A percentile compares a stretch with the other conserved stretches of the same genome.
These are phyloP conservation scores for Moniliophthora roreri DNA, from an alignment of 1,284 basidiomycete species.

Conservation along the genomic window DNA sequence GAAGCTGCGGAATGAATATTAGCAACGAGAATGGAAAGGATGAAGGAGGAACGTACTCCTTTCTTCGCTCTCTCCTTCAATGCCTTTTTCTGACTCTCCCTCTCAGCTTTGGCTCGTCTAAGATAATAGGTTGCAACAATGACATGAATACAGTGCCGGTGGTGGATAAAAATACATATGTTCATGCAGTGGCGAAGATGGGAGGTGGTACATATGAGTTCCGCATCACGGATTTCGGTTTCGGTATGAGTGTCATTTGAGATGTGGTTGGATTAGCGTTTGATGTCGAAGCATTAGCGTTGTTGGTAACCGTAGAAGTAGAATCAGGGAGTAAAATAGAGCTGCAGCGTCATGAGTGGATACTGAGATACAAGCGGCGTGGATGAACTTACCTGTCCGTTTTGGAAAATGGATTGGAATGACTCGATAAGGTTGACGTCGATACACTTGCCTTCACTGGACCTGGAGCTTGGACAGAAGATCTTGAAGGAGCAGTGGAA, in stretches of 20 bases:
- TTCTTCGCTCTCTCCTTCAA: conserved; percentile 70
- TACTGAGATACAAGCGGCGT: conserved; percentile 38
- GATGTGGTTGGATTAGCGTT: conserved; percentile 17
- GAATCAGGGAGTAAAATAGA: conserved; percentile 27
- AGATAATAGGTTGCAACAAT: not conserved
- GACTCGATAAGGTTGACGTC: conserved; percentile 21
- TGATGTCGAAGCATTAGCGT: conserved; percentile 17
- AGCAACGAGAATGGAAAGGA: not conserved
- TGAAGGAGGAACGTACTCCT: conserved; percentile 44
- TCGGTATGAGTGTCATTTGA: conserved; percentile 23
- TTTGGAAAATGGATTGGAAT: conserved; percentile 58
- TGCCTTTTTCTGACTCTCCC: conserved; percentile 61
- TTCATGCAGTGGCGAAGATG: conserved; percentile 51
- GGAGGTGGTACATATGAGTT: conserved; percentile 62
- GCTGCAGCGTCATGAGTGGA: conserved; percentile 67
- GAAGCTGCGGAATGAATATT: conserved; percentile 22
- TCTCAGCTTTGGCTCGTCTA: conserved; percentile 72
- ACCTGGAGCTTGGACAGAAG: conserved; percentile 19
- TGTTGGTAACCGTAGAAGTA: conserved; percentile 12
- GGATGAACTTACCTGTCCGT: conserved; percentile 63
- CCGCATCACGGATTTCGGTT: conserved; percentile 35
- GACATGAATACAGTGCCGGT: conserved; percentile 15
- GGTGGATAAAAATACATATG: conserved; percentile 13
- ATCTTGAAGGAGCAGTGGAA: conserved; percentile 15
- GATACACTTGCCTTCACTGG: conserved; percentile 19